A percentile compares a stretch with the other conserved stretches of the same genome.
phyloP scores from a whole-genome alignment of 2,329 filamentous ascomycete genomes.

The Basipetospora chlamydospora region DNA sequence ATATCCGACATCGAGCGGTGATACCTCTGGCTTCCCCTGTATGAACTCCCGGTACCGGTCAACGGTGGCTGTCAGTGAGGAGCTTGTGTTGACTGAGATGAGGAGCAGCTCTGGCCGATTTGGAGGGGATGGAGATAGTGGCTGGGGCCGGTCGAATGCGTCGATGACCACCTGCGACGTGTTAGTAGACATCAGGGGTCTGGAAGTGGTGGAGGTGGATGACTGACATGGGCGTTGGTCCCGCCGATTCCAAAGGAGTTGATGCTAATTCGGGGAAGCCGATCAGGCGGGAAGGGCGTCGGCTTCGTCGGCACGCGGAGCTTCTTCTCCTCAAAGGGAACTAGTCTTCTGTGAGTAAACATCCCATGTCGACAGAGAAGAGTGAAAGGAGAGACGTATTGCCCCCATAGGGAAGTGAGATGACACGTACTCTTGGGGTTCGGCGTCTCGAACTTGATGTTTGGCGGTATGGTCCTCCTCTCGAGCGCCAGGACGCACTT shows the following conservation, averaged over 20 bases:
- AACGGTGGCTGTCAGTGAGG: conserved; percentile 7
- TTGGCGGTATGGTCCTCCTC: conserved; percentile 16
- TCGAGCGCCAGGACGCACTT: conserved; percentile 20
- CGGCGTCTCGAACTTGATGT: conserved; percentile 17
- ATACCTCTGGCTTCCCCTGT: conserved; percentile 6
- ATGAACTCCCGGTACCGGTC: conserved; percentile 11
- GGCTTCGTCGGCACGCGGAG: conserved; percentile 13
- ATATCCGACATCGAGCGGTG: conserved; percentile 13
- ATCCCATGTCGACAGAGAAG: too few relatives aligned
- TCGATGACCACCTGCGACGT: conserved; percentile 1
- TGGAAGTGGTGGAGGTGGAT: conserved; percentile 4
- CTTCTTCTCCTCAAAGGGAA: conserved; percentile 12
- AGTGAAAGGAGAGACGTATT: too few relatives aligned
- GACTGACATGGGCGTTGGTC: conserved; percentile 21
- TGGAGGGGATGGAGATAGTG: neutral
- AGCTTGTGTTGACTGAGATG: conserved; percentile 9
- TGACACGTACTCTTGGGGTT: conserved; percentile 15
- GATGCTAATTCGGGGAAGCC: conserved; percentile 16
- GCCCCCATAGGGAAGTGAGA: too few relatives aligned
- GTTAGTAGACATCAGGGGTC: neutral
- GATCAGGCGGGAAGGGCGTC: conserved; percentile 12
- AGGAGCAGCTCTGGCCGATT: conserved; percentile 8
- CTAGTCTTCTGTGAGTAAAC: conserved; percentile 6
- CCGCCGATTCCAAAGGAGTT: conserved; percentile 26
- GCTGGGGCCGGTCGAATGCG: conserved; percentile 1